These are phyloP conservation scores for Euryodendron excelsum DNA, from an alignment of 148 eudicot species.

Conservation along the genomic window DNA sequence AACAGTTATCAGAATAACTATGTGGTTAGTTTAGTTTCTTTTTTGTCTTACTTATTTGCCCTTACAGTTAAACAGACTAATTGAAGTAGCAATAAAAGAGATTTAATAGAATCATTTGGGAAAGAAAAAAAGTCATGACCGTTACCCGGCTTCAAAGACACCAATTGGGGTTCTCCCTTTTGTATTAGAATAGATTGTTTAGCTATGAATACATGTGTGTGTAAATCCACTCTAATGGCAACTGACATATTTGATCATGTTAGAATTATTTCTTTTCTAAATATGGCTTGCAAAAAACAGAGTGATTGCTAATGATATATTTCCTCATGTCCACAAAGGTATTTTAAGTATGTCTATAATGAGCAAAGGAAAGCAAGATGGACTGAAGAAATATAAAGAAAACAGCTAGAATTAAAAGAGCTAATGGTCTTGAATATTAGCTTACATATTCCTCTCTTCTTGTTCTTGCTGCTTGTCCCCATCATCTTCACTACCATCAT, in stretches of 20 bases:
- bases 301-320: not conserved
- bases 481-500: not conserved
- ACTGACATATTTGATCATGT: not conserved
- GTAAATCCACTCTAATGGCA: not conserved
- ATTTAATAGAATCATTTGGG: too few species aligned
- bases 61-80: too few species aligned
- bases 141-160: too few species aligned
- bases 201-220: not conserved
- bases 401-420: not conserved
- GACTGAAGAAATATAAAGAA: not conserved
- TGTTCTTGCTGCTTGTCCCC: conserved; percentile 11
- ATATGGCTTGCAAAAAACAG: not conserved
- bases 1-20: too few species aligned
- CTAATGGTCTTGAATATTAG: not conserved
- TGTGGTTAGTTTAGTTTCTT: too few species aligned
- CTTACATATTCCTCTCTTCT: conserved; percentile 15
- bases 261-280: not conserved
- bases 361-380: not conserved
- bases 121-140: too few species aligned
- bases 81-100: too few species aligned
- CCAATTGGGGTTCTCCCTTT: too few species aligned
- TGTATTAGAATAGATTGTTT: too few species aligned
- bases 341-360: not conserved
- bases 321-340: not conserved
- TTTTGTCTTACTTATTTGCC: too few species aligned